Base-by-base conservation (phyloP, 2,329 filamentous ascomycete genomes). In the Sordariomycetes sp. region DNA sequence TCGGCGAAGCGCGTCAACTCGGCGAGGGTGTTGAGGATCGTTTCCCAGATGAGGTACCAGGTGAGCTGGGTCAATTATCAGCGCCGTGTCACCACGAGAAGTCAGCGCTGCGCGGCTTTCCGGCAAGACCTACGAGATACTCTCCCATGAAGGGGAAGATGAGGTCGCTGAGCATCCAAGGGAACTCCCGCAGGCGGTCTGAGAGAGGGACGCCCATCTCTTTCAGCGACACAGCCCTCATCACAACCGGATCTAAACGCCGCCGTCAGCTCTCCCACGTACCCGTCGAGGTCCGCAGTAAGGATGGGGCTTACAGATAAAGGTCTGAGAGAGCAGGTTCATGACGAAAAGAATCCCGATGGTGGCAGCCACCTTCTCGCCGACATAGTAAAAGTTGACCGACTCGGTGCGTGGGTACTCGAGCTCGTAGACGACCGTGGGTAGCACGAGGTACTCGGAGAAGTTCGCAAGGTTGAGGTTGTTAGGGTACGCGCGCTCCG, bases 1-100 rank as follows among this genome's bases (percentile, higher is more conserved):
- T 91, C 88, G 4, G 87, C 87, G 66, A 91, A 92, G 61, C 77
- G 76, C 0, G 87, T 90, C 57, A 91, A 67, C 68, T 92, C 88
- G 3, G 87, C 88, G 24, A 91, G 74, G 15, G 89, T 79, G 67
- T 91, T 91, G 60, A 90, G 74, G 39, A 85, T 79, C 2, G 81
- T 82, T 67, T 86, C 83, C 88, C 88, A 92, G 62, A 91, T 90
- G 32, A 92, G 78, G 67, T 90, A 91, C 85, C 87, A 92, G 0
- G 82, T 78, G 58, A 89, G 77, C 71, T 75, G 55, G 22, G 10
- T 12, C 12, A 8, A 2, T 22, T 17, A 20, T 50, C 20, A 50
- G 45, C 20, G 20, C 6, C 4, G 12, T 24, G 1, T 8, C n/a
- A 3, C 4, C 20, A 7, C 7, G 17, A 50, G n/a, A 24, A 22